phyloP scores from a whole-genome alignment of 768 basidiomycete species.

The Boletus edulis region DNA sequence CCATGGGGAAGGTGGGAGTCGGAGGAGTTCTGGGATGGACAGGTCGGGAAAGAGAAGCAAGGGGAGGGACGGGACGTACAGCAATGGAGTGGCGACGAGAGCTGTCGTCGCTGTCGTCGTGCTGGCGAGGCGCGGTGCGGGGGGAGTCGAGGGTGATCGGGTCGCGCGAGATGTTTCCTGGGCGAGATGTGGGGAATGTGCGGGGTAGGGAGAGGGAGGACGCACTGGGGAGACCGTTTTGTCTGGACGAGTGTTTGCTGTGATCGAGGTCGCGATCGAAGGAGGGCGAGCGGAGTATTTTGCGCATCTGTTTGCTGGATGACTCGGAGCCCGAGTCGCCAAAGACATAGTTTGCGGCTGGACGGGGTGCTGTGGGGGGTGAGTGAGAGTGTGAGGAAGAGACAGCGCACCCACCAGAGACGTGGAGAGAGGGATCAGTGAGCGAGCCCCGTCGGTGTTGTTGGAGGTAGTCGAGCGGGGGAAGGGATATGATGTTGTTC shows the following conservation, averaged over 20 bases:
- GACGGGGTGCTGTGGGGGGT: conserved; percentile 45
- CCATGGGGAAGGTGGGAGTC: conserved; percentile 52
- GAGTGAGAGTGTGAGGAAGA: conserved; percentile 1
- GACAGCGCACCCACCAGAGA: conserved; percentile 26
- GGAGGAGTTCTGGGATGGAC: conserved; percentile 29
- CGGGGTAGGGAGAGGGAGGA: conserved; percentile 12
- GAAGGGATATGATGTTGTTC: conserved; percentile 50
- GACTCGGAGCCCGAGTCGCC: conserved; percentile 51
- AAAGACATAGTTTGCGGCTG: conserved; percentile 67
- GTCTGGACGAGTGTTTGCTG: conserved; percentile 16
- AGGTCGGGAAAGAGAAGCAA: neutral
- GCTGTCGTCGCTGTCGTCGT: conserved; percentile 58
- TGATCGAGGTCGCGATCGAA: conserved; percentile 37
- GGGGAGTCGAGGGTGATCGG: conserved; percentile 22
- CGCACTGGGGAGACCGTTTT: conserved; percentile 24
- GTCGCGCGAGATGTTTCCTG: conserved; percentile 24
- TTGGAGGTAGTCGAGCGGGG: conserved; percentile 76
- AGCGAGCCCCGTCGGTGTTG: conserved; percentile 82
- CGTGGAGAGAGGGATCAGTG: conserved; percentile 79
- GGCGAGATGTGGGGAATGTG: conserved; percentile 17
- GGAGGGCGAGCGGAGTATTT: conserved; percentile 58
- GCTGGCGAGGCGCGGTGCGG: conserved; percentile 33
- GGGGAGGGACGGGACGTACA: conserved; percentile 36
- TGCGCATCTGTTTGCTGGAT: conserved; percentile 43
- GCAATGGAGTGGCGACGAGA: conserved; percentile 75